A percentile compares a stretch with the other conserved stretches of the same genome.
Conservation (phyloP, 1,284 basidiomycete genomes). For the Trametes sp. region DNA sequence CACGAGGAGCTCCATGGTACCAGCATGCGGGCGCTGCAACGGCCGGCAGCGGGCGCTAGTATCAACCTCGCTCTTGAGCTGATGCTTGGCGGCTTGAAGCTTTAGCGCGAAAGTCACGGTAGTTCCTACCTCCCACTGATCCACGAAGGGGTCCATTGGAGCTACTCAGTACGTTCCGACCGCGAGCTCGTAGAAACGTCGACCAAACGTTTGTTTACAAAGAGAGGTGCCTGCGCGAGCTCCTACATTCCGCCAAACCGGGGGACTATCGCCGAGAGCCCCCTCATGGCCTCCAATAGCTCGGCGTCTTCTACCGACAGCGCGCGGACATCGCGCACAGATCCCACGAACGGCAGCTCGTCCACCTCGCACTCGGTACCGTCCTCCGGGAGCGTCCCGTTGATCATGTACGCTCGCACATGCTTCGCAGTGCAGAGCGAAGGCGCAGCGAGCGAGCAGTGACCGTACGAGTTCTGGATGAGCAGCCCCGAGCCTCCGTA, state of each 20-base stretch:
- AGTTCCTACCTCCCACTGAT: no score
- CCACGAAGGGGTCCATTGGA: no score
- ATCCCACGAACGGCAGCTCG: conserved; percentile 31
- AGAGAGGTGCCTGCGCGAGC: no score
- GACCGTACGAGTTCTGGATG: conserved; percentile 40
- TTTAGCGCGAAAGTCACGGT: no score
- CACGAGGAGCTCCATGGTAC: no score
- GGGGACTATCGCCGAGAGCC: conserved; percentile 24
- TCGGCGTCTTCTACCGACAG: conserved; percentile 13
- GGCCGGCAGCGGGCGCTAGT: no score
- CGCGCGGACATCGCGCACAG: conserved; percentile 1
- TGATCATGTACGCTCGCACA: conserved; percentile 51
- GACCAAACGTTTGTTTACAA: no score
- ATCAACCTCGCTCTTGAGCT: no score
- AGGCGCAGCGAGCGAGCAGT: conserved; percentile 50
- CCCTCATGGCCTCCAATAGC: conserved; percentile 29
- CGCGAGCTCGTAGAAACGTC: no score
- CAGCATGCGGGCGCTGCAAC: no score
- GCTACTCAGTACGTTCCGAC: no score
- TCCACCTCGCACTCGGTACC: conserved; percentile 49
- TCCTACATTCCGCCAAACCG: conserved; percentile 1
- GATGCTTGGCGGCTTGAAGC: no score
- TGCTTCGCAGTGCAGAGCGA: conserved; percentile 53
- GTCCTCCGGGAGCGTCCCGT: conserved; percentile 49
- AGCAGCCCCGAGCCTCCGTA: conserved; percentile 32